Evolutionary conservation across 2,329 filamentous ascomycete species (phyloP), one percentile per base, ranked within the genome.

Genomic region (Dichotomopilus funicola): DNA sequence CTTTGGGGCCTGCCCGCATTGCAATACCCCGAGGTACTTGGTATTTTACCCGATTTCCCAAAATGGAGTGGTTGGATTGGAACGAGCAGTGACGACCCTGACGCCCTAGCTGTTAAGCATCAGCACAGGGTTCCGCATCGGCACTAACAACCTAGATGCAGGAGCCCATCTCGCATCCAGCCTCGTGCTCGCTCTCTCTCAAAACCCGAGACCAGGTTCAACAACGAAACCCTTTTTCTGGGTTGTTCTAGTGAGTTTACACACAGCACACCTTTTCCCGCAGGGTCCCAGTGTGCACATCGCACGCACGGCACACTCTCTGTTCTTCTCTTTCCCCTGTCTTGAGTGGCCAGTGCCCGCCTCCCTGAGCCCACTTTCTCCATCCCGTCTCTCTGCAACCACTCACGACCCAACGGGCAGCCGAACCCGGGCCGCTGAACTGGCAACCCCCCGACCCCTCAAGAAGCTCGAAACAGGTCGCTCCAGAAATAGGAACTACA

Each of bases 301-400:
- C 19, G 19, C 3, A 27, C 19, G 19, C 19, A 27, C 3, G 2
- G 19, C 3, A 27, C 19, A 3, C 19, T 27, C 19, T 27, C 19
- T 27, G 19, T 27, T 27, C 19, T 33, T 53, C 47, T 37, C 7
- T 5, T 46, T 40, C 11, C 36, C 49, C 33, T 11, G 5, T 27
- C 10, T 34, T 4, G n/a, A 3, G 48, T 49, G 19, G 19, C 47
- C 49, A 52, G 45, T 40, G 47, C 31, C 51, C 44, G 48, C 10
- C 53, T 55, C 49, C 51, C 48, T 44, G 45, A 49, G 8, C 34
- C 34, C 40, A 34, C 19, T 27, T 19, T 50, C 35, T 41, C n/a
- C 35, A 47, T 44, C 33, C 48, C 37, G 37, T 49, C 49, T 42
- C 36, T 48, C 42, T 47, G 37, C 27, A 38, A 12, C 41, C 10